phyloP scores from a whole-genome alignment of 345 rosid genomes.

The Eucalyptus albens region DNA sequence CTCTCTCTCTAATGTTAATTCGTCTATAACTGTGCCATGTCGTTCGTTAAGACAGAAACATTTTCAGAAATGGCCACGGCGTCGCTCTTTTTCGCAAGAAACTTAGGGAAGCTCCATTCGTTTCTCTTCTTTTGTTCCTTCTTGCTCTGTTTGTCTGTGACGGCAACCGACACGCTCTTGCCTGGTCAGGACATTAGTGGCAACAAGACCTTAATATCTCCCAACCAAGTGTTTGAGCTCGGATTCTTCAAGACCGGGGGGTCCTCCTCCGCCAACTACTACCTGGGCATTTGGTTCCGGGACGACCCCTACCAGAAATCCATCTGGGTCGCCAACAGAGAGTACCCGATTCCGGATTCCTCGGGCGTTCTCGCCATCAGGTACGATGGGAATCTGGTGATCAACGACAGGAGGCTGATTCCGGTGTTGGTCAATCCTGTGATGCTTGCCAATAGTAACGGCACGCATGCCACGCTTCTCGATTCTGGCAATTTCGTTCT shows the following conservation, averaged over 20 bases:
- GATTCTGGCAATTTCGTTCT: neutral
- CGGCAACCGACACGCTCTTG: neutral
- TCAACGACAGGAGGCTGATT: neutral
- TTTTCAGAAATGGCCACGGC: neutral
- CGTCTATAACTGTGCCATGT: neutral
- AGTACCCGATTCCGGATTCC: neutral
- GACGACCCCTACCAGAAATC: neutral
- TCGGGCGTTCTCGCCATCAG: neutral
- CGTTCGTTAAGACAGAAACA: neutral
- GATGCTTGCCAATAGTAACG: neutral
- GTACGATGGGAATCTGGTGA: neutral
- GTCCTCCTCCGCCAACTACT: neutral
- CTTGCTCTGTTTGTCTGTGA: neutral
- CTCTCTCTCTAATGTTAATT: neutral
- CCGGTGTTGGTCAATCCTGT: neutral
- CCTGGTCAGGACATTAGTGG: neutral
- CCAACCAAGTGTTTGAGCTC: neutral
- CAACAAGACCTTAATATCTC: neutral
- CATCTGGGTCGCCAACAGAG: neutral
- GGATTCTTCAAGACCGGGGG: neutral
- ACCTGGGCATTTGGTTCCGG: neutral
- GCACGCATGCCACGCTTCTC: neutral
- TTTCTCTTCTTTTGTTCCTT: neutral
- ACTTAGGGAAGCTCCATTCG: neutral
- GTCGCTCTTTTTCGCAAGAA: neutral